phyloP scores from a whole-genome alignment of 2,329 filamentous ascomycete genomes.

The Botrytis sinoallii region DNA sequence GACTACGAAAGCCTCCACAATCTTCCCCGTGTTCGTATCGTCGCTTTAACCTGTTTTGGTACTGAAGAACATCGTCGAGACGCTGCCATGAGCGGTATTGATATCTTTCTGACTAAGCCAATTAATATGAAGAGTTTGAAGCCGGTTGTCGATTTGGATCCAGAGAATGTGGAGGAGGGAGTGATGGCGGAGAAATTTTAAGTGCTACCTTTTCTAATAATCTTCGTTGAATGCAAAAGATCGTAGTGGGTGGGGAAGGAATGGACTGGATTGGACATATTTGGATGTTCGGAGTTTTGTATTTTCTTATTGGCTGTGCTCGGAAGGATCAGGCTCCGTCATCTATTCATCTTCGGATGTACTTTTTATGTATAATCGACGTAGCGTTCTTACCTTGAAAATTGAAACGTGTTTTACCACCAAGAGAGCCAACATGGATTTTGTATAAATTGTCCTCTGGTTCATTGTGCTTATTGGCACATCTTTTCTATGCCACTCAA shows the following conservation, averaged over 20 bases:
- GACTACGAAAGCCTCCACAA: conserved; percentile 44
- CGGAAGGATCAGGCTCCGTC: not conserved
- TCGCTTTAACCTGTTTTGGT: conserved; percentile 51
- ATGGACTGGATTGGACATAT: not conserved
- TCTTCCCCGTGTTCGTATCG: conserved; percentile 43
- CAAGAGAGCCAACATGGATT: not conserved
- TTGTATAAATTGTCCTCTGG: not conserved
- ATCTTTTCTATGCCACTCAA: not conserved
- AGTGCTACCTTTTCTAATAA: not conserved
- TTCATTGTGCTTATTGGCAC: not conserved
- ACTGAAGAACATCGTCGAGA: conserved; percentile 46
- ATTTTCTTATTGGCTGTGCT: not conserved
- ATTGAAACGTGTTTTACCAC: not conserved
- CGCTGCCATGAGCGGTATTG: conserved; percentile 49
- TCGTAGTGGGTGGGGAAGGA: not conserved
- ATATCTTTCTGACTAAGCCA: conserved; percentile 52
- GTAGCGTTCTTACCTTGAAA: not conserved
- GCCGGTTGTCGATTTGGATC: conserved; percentile 26
- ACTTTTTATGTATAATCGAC: not conserved
- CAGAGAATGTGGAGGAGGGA: not conserved
- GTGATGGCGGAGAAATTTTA: not conserved
- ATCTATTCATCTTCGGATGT: not conserved
- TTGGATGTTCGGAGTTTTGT: not conserved
- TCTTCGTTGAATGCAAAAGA: not conserved
- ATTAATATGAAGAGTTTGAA: conserved; percentile 36